These are phyloP conservation scores for Pleurotus tuoliensis DNA, from an alignment of 768 basidiomycete genomes.

Conservation along the genomic window DNA sequence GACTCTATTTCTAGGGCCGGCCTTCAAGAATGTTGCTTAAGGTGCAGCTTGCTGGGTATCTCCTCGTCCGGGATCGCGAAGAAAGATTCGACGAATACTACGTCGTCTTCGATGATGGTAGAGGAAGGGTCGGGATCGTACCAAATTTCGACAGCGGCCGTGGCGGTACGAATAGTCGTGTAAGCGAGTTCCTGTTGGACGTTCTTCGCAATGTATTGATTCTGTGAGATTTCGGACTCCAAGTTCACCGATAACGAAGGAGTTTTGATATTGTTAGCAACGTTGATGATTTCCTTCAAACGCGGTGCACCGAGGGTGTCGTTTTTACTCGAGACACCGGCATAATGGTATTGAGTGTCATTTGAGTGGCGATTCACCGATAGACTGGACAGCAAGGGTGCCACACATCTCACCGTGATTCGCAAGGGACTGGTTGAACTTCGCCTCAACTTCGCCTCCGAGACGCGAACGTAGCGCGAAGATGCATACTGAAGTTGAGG, in stretches of 20 bases:
- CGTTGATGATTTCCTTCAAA: conserved; percentile 98
- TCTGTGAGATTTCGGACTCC: conserved; percentile 53
- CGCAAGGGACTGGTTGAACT: conserved; percentile 89
- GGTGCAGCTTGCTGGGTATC: no score
- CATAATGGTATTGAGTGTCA: conserved; percentile 99
- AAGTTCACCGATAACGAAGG: conserved; percentile 94
- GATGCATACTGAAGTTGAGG: conserved; percentile 88
- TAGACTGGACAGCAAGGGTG: conserved; percentile 95
- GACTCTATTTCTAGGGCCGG: no score
- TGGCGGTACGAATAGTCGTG: conserved; percentile 87
- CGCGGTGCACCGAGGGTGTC: conserved; percentile 99
- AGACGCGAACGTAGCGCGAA: conserved; percentile 84
- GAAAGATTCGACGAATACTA: conserved; percentile 96
- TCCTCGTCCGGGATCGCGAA: no score
- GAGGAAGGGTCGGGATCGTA: conserved; percentile 95
- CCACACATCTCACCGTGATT: conserved; percentile 99
- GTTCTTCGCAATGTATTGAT: conserved; percentile 67
- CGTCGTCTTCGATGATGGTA: conserved; percentile 95
- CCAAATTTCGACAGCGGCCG: conserved; percentile 94
- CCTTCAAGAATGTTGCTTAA: no score
- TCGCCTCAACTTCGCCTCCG: conserved; percentile 90
- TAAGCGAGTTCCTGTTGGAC: conserved; percentile 92
- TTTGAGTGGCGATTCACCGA: conserved; percentile 99
- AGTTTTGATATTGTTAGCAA: conserved; percentile 98
- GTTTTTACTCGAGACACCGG: conserved; percentile 99